A percentile compares a stretch with the other conserved stretches of the same genome.
Conservation (phyloP, 495 filamentous ascomycete species). For the Mytilinidion resinicola region DNA sequence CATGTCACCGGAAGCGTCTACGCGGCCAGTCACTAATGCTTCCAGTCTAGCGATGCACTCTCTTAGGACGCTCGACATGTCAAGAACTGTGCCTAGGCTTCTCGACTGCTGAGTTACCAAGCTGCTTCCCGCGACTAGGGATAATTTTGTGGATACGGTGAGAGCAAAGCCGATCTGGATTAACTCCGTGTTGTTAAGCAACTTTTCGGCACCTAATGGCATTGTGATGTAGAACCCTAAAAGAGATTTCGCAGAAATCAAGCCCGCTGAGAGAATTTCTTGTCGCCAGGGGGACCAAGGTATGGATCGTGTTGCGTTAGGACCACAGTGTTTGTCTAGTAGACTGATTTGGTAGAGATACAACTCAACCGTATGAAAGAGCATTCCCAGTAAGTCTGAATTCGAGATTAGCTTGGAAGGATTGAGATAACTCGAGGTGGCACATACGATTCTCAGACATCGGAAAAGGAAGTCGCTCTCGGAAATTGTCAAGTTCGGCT, state of each 20-base stretch:
- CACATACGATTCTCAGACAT: slow-evolving; percentile 19
- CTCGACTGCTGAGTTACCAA: slow-evolving; percentile 12
- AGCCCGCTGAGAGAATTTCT: slow-evolving; percentile 14
- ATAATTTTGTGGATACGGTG: slow-evolving; percentile 19
- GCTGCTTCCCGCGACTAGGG: slow-evolving; percentile 8
- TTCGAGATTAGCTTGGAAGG: neutral
- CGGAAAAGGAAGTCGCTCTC: slow-evolving; percentile 2
- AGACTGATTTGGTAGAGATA: slow-evolving; percentile 24
- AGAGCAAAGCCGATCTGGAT: slow-evolving; percentile 19
- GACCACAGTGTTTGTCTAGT: slow-evolving; percentile 5
- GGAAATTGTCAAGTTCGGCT: slow-evolving; percentile 13
- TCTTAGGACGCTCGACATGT: slow-evolving; percentile 17
- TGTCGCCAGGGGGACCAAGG: slow-evolving; percentile 11
- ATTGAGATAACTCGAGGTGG: neutral
- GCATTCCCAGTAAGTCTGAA: slow-evolving; percentile 19
- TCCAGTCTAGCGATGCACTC: slow-evolving; percentile 12
- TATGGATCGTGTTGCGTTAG: neutral
- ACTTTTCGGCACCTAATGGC: slow-evolving; percentile 17
- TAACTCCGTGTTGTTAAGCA: slow-evolving; percentile 14
- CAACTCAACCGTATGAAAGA: slow-evolving; percentile 22
- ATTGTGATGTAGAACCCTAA: slow-evolving; percentile 18
- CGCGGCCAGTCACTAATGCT: slow-evolving; percentile 13
- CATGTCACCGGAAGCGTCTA: slow-evolving; percentile 7
- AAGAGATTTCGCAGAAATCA: slow-evolving; percentile 15
- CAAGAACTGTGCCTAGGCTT: slow-evolving; percentile 12